A percentile compares a stretch with the other conserved stretches of the same genome.
Conservation (phyloP, 2,329 filamentous ascomycete genomes). For the Zelopaecilomyces penicillatus region DNA sequence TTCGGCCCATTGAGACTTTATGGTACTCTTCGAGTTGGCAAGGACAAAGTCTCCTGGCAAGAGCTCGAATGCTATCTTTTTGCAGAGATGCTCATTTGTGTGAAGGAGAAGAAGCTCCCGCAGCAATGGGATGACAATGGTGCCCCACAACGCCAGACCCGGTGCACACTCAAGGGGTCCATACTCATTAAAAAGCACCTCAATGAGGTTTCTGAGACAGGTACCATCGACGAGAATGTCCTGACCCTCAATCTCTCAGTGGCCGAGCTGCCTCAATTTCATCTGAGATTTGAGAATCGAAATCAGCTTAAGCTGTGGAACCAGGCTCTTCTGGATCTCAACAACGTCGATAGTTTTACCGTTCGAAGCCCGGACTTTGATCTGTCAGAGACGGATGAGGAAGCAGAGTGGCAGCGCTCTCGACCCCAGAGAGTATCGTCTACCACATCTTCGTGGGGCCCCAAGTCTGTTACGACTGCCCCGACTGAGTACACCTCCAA, state of each 20-base stretch:
- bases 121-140: slow-evolving; percentile 53
- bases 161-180: slow-evolving; percentile 90
- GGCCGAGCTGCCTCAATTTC: slow-evolving; percentile 84
- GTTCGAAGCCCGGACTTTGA: slow-evolving; percentile 70
- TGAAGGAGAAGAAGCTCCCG: slow-evolving; percentile 85
- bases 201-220: slow-evolving; percentile 72
- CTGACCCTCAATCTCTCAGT: slow-evolving; percentile 88
- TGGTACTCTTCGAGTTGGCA: slow-evolving; percentile 84
- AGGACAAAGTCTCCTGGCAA: slow-evolving; percentile 95
- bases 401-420: slow-evolving; percentile 64
- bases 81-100: slow-evolving; percentile 97
- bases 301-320: slow-evolving; percentile 86
- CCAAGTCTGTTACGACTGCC: slow-evolving; percentile 76
- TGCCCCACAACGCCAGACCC: slow-evolving; percentile 53
- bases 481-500: slow-evolving; percentile 89
- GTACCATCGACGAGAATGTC: slow-evolving; percentile 65
- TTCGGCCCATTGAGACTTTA: slow-evolving; percentile 90
- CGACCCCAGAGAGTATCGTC: slow-evolving; percentile 69
- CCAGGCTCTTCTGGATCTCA: slow-evolving; percentile 75
- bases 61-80: slow-evolving; percentile 96
- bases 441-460: slow-evolving; percentile 71
- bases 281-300: slow-evolving; percentile 78
- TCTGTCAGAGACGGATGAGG: slow-evolving; percentile 76
- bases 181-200: slow-evolving; percentile 98
- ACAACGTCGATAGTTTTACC: slow-evolving; percentile 54